phyloP scores from a whole-genome alignment of 116 monocot species.

The Zostera marina region DNA sequence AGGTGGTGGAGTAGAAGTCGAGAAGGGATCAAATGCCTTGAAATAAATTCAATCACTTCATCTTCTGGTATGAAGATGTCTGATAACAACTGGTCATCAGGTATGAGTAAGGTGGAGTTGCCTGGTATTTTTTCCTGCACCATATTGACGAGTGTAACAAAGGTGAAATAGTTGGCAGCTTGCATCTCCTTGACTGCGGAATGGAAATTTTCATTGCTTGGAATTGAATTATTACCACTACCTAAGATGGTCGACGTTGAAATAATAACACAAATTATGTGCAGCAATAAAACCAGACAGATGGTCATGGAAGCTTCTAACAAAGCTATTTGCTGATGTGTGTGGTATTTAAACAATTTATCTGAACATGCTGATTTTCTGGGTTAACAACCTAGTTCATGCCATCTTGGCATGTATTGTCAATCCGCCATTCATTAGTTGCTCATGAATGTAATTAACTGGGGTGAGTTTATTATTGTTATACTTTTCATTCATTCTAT shows the following conservation, averaged over 20 bases:
- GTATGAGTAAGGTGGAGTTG: conserved; percentile 59
- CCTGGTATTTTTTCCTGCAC: conserved; percentile 24
- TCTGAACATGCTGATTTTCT: conserved; percentile 3
- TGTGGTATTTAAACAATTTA: neutral
- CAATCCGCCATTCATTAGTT: too few relatives aligned
- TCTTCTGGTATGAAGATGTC: conserved; percentile 14
- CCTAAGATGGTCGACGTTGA: neutral
- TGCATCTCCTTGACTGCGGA: conserved; percentile 39
- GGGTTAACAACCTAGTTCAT: neutral
- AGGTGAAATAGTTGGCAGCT: conserved; percentile 52
- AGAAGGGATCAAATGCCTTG: conserved; percentile 39
- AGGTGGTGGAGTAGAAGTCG: conserved; percentile 30
- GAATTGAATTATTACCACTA: neutral
- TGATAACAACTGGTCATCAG: conserved; percentile 37
- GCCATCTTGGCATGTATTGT: neutral
- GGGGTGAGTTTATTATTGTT: too few relatives aligned
- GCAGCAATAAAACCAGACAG: neutral
- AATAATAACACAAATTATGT: neutral
- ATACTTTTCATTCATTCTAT: too few relatives aligned
- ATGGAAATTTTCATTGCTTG: conserved; percentile 8
- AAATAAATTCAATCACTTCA: conserved; percentile 30
- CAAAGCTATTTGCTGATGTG: neutral
- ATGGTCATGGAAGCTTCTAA: neutral
- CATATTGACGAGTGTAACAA: conserved; percentile 50
- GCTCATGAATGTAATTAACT: too few relatives aligned